A percentile compares a stretch with the other conserved stretches of the same genome.
Evolutionary conservation across 768 basidiomycete genomes (phyloP).

Genomic region (Tulasnella sp.): DNA sequence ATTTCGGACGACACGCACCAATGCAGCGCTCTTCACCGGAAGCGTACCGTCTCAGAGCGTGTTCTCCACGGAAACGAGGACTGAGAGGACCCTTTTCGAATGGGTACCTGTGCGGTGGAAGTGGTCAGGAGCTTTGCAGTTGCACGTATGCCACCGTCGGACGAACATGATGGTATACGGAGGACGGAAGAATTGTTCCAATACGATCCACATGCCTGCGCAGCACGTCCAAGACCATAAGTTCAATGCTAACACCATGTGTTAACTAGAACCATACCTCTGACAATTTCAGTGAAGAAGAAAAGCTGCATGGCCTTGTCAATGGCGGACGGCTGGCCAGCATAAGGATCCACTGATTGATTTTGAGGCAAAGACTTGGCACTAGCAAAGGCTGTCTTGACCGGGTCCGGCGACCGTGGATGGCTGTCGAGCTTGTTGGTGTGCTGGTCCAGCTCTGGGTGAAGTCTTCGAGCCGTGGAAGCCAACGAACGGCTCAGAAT

Average conservation of each 20-base stretch:
- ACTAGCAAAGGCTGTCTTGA: conserved; percentile 10
- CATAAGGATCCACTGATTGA: conserved; percentile 50
- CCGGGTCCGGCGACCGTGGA: conserved; percentile 17
- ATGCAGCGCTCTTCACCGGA: conserved; percentile 99
- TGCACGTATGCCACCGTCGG: neutral
- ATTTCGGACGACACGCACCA: conserved; percentile 46
- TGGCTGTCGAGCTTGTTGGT: conserved; percentile 12
- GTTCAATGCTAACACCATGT: neutral
- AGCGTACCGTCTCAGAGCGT: conserved; percentile 91
- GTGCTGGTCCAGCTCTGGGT: conserved; percentile 16
- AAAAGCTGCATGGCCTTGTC: conserved; percentile 95
- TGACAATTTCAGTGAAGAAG: conserved; percentile 97
- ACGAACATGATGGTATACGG: conserved; percentile 84
- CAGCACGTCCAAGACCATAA: neutral
- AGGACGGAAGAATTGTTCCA: conserved; percentile 85
- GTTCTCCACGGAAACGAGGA: conserved; percentile 96
- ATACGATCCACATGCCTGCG: conserved; percentile 94
- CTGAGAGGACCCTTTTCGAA: conserved; percentile 98
- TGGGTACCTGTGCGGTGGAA: conserved; percentile 54
- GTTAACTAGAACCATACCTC: conserved; percentile 51
- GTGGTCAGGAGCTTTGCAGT: neutral
- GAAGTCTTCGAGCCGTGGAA: conserved; percentile 1
- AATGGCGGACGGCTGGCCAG: conserved; percentile 75
- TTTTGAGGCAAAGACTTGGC: conserved; percentile 8
- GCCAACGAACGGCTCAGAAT: conserved; percentile 13